Conservation (phyloP, 2,329 filamentous ascomycete species). For the Gaeumannomyces tritici region DNA sequence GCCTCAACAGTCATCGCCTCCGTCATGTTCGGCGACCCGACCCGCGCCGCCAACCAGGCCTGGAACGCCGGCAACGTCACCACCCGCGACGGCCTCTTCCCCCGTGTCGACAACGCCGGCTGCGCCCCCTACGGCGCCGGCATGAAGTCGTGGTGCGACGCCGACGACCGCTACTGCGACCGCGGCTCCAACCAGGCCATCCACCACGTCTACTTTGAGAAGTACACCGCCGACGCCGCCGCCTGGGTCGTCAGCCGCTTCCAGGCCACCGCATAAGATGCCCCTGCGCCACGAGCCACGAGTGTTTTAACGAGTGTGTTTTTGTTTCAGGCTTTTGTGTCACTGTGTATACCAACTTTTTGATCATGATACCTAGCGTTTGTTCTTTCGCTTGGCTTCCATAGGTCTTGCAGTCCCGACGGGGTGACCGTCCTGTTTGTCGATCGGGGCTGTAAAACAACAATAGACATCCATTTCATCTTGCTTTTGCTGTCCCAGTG, state of each 20-base stretch:
- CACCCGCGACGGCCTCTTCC: constrained; percentile 10
- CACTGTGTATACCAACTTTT: not conserved
- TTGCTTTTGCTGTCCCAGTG: not conserved
- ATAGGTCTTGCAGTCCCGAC: not conserved
- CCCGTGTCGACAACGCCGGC: constrained; percentile 10
- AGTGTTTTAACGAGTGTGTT: too few species aligned
- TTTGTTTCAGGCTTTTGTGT: not conserved
- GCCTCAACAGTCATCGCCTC: not conserved
- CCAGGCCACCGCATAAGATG: constrained; percentile 1
- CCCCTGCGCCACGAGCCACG: too few species aligned
- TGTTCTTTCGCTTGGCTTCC: not conserved
- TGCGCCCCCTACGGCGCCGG: constrained; percentile 12
- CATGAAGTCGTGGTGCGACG: constrained; percentile 16
- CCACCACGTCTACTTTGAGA: constrained; percentile 15
- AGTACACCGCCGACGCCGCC: constrained; percentile 13
- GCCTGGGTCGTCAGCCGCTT: constrained; percentile 13
- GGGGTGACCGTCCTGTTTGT: not conserved
- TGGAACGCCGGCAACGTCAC: not conserved
- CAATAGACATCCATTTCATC: not conserved
- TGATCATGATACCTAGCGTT: not conserved
- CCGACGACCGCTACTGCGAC: constrained; percentile 16
- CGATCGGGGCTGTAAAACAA: not conserved
- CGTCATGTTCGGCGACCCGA: constrained; percentile 1
- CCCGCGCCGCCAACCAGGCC: not conserved
- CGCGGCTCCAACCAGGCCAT: constrained; percentile 8